Percentiles rank a stretch among this genome's conserved stretches.
phyloP scores from a whole-genome alignment of 2,329 filamentous ascomycete genomes.

The Fusarium aywerte region DNA sequence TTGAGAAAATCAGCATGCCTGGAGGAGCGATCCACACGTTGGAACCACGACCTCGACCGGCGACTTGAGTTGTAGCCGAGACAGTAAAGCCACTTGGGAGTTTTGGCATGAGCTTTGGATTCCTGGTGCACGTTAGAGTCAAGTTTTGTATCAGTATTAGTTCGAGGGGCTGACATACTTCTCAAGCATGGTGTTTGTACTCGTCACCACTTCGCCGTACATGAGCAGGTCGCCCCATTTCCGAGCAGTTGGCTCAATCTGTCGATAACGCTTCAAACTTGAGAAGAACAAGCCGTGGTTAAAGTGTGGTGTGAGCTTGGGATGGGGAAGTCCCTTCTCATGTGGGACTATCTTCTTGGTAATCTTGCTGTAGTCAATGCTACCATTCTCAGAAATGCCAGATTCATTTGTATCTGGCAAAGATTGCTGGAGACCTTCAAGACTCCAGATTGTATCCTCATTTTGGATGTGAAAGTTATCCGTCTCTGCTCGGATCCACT shows the following conservation, averaged over 20 bases:
- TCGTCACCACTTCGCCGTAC: conserved; percentile 92
- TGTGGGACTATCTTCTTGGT: conserved; percentile 81
- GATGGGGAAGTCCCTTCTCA: conserved; percentile 71
- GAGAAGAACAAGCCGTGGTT: conserved; percentile 83
- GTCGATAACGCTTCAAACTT: conserved; percentile 74
- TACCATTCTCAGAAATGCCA: conserved; percentile 56
- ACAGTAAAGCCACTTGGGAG: conserved; percentile 89
- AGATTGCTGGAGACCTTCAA: conserved; percentile 65
- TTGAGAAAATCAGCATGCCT: conserved; percentile 88
- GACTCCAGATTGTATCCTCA: conserved; percentile 68
- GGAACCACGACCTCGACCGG: conserved; percentile 85
- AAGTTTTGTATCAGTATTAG: fast-evolving
- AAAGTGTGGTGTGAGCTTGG: conserved; percentile 84
- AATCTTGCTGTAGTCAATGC: conserved; percentile 78
- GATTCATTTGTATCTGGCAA: conserved; percentile 52
- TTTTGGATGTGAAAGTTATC: conserved; percentile 85
- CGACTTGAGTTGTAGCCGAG: conserved; percentile 86
- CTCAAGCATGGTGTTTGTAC: conserved; percentile 92
- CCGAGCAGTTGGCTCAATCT: conserved; percentile 63
- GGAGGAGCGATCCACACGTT: conserved; percentile 96
- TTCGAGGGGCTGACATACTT: conserved; percentile 65
- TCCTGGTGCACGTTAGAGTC: conserved; percentile 60
- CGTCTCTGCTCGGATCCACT: conserved; percentile 81
- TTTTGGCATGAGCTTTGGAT: conserved; percentile 77
- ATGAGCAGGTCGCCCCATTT: conserved; percentile 82